Conservation (phyloP, 2,329 filamentous ascomycete genomes). For the Lecanicillium sp. region DNA sequence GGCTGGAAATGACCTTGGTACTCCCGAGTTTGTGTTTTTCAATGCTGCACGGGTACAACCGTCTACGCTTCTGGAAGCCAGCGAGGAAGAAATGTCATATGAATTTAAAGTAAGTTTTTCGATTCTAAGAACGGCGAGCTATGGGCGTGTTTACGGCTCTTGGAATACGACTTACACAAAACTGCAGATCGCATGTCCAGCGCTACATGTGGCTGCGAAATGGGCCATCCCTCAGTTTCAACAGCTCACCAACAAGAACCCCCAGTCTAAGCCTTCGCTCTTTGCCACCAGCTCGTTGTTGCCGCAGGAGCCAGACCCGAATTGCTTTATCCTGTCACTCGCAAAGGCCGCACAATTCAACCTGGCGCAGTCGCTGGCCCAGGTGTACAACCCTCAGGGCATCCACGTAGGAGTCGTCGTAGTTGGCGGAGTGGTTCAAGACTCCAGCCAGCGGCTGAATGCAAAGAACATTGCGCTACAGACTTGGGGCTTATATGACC, state of each 20-base stretch:
- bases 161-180: neutral
- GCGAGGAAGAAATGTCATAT: slow-evolving; percentile 34
- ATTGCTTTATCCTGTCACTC: slow-evolving; percentile 39
- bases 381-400: slow-evolving; percentile 26
- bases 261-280: slow-evolving; percentile 30
- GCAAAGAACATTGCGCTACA: slow-evolving; percentile 11
- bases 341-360: slow-evolving; percentile 44
- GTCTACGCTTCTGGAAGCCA: slow-evolving; percentile 30
- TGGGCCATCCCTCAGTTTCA: slow-evolving; percentile 35
- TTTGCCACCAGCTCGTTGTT: slow-evolving; percentile 41
- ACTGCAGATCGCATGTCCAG: slow-evolving; percentile 8
- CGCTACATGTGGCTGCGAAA: slow-evolving; percentile 37
- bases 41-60: slow-evolving; percentile 41
- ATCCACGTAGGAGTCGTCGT: slow-evolving; percentile 39
- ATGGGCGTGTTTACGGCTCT: no score
- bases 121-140: no score
- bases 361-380: slow-evolving; percentile 33
- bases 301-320: slow-evolving; percentile 35
- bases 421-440: slow-evolving; percentile 28
- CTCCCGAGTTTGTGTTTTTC: slow-evolving; percentile 41
- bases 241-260: slow-evolving; percentile 20
- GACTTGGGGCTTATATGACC: slow-evolving; percentile 12
- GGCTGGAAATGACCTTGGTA: slow-evolving; percentile 29
- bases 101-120: slow-evolving; percentile 36
- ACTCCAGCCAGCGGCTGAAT: slow-evolving; percentile 9